Evolutionary conservation across 768 basidiomycete genomes (phyloP), one percentile per base, ranked within the genome.

Genomic region (Mycena vulgaris): DNA sequence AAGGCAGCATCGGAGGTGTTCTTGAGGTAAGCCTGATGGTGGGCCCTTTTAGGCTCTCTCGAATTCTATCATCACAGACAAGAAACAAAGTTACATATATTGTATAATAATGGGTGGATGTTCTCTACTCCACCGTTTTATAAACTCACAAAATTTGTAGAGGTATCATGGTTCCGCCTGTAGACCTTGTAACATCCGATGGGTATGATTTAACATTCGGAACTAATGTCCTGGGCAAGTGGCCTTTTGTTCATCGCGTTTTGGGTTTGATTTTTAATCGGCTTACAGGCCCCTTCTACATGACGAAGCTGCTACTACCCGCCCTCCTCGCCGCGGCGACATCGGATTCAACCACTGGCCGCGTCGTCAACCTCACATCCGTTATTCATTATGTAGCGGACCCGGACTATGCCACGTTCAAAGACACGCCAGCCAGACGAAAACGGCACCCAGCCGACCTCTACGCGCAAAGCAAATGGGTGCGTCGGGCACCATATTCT

Each of bases 191-290:
- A 37, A 89, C 87, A 0, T 78, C 63, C 16, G 84, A 89, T 37
- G 88, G 88, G 8, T 89, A 86, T 61, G 89, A 89, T 71, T 73
- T 87, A 23, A 86, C 88, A 68, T 90, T 89, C 65, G 89, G 88
- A 17, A 86, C 85, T 3, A 90, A 90, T 70, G 86, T 88, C 35
- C 64, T 89, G 13, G 88, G 88, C 84, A 63, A 27, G 77, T 62
- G n/a, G 33, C 45, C 48, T 39, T 30, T 25, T 42, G 31, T 27
- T 47, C 27, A 4, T 6, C 58, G 2, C 16, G 13, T 31, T n/a
- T 60, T 2, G 27, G 11, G 16, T 6, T 2, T 9, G 6, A 1
- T 21, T 33, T 40, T n/a, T 40, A 30, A 53, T 6, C 40, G 13
- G 13, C 19, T 37, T 4, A 30, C 59, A 87, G 87, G 87, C 10